Conservation (phyloP, 768 basidiomycete genomes). For the Hysterangium stoloniferum region DNA sequence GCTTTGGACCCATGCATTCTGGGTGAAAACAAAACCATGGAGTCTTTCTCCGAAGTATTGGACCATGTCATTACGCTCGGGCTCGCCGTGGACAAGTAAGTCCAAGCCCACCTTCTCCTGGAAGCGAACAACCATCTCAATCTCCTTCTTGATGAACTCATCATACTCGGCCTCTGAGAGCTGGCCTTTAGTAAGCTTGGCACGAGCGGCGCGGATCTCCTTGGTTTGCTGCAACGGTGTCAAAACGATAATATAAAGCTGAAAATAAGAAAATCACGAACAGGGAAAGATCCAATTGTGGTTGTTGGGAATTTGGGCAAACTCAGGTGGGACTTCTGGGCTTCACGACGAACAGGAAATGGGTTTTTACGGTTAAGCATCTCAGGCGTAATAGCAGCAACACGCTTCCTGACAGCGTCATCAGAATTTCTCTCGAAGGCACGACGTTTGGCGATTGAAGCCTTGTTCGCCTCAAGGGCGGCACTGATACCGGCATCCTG, state of each 20-base stretch:
- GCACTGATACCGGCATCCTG: conserved; percentile 63
- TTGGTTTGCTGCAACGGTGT: conserved; percentile 74
- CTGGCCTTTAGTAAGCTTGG: conserved; percentile 89
- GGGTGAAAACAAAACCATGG: conserved; percentile 94
- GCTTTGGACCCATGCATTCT: conserved; percentile 98
- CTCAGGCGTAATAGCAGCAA: conserved; percentile 82
- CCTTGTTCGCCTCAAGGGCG: conserved; percentile 82
- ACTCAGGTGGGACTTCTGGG: conserved; percentile 81
- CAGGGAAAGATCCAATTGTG: conserved; percentile 97
- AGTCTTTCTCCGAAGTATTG: conserved; percentile 99
- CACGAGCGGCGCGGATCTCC: conserved; percentile 95
- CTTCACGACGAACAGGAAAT: conserved; percentile 79
- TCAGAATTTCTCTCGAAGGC: conserved; percentile 92
- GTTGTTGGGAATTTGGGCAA: conserved; percentile 98
- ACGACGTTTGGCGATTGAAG: conserved; percentile 88
- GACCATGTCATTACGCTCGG: conserved; percentile 99
- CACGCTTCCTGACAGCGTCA: conserved; percentile 90
- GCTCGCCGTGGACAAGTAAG: conserved; percentile 96
- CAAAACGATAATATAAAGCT: neutral
- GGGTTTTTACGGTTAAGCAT: conserved; percentile 82
- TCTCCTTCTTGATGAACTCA: conserved; percentile 97
- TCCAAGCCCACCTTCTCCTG: conserved; percentile 96
- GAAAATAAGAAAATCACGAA: conserved; percentile 26
- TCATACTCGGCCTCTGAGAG: conserved; percentile 85
- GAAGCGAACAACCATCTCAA: conserved; percentile 88